Percentiles rank a stretch among this genome's conserved stretches.
These are phyloP conservation scores for Cylindrodendrum hubeiense DNA, from an alignment of 2,329 filamentous ascomycete genomes.

Conservation along the genomic window DNA sequence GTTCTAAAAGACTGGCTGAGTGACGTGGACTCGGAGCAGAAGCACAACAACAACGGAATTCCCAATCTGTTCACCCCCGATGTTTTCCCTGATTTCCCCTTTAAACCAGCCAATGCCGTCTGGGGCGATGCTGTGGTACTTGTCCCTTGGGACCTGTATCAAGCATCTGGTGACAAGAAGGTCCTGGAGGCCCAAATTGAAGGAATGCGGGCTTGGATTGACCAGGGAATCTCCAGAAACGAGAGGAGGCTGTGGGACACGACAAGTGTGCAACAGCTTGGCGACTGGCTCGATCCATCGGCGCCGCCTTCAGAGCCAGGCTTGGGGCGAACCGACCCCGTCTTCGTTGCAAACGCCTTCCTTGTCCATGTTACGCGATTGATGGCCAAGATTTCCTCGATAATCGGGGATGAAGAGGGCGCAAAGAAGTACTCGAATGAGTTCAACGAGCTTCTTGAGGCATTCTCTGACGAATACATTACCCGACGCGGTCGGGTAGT, in stretches of 20 bases:
- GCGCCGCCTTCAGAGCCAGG: constrained; percentile 56
- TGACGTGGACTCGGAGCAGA: constrained; percentile 37
- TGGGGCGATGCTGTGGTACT: constrained; percentile 59
- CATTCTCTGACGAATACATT: constrained; percentile 37
- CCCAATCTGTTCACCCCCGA: constrained; percentile 40
- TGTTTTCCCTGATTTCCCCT: constrained; percentile 31
- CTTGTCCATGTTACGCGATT: constrained; percentile 57
- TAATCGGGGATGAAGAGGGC: constrained; percentile 44
- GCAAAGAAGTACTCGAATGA: constrained; percentile 22
- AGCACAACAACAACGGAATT: constrained; percentile 23
- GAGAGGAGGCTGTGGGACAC: constrained; percentile 19
- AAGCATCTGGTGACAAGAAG: constrained; percentile 51
- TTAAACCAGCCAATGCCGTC: constrained; percentile 40
- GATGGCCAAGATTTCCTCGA: constrained; percentile 49
- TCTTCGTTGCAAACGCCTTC: constrained; percentile 61
- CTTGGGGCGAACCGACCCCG: constrained; percentile 53
- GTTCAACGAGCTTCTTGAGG: constrained; percentile 26
- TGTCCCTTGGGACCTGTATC: constrained; percentile 56
- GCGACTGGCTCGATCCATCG: constrained; percentile 63
- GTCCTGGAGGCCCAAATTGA: constrained; percentile 45
- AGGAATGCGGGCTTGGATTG: not conserved
- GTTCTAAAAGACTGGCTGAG: constrained; percentile 57
- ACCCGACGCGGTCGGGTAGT: constrained; percentile 35
- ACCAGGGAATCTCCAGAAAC: constrained; percentile 45
- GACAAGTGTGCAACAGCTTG: constrained; percentile 20